Conservation (phyloP, 495 filamentous ascomycete species). For the Lepraria neglecta region DNA sequence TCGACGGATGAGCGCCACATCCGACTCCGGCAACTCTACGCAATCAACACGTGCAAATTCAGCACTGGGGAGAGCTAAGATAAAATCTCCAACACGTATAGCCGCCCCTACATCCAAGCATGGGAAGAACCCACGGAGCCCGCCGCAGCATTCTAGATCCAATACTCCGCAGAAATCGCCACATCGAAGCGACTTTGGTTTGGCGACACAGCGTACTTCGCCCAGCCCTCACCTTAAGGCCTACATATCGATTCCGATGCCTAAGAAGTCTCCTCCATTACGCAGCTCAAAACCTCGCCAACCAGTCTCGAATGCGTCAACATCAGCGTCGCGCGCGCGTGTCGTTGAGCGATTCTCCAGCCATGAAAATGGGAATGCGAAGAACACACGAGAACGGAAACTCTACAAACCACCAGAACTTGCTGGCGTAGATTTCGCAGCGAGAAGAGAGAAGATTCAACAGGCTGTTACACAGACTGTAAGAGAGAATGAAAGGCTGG, state of each 20-base stretch:
- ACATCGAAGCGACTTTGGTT: conserved; percentile 33
- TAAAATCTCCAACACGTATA: conserved; percentile 41
- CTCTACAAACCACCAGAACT: conserved; percentile 48
- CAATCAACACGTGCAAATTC: conserved; percentile 42
- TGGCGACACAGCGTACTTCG: conserved; percentile 29
- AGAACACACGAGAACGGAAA: conserved; percentile 38
- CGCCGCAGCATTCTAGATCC: conserved; percentile 32
- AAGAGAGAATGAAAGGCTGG: conserved; percentile 58
- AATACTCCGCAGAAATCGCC: conserved; percentile 34
- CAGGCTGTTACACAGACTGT: conserved; percentile 74
- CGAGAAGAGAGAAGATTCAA: conserved; percentile 68
- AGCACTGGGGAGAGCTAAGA: conserved; percentile 35
- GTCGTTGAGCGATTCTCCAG: conserved; percentile 44
- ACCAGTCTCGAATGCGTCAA: conserved; percentile 67
- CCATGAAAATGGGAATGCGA: conserved; percentile 34
- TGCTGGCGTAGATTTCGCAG: conserved; percentile 70
- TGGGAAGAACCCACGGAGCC: conserved; percentile 33
- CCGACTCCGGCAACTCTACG: conserved; percentile 41
- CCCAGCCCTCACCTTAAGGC: conserved; percentile 52
- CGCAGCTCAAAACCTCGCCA: conserved; percentile 77
- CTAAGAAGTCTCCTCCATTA: conserved; percentile 65
- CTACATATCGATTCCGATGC: conserved; percentile 58
- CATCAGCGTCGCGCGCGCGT: conserved; percentile 58
- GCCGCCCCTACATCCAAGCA: conserved; percentile 43
- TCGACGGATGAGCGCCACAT: conserved; percentile 42